Conservation (phyloP, 2,329 filamentous ascomycete species). For the Arthroderma sp. region DNA sequence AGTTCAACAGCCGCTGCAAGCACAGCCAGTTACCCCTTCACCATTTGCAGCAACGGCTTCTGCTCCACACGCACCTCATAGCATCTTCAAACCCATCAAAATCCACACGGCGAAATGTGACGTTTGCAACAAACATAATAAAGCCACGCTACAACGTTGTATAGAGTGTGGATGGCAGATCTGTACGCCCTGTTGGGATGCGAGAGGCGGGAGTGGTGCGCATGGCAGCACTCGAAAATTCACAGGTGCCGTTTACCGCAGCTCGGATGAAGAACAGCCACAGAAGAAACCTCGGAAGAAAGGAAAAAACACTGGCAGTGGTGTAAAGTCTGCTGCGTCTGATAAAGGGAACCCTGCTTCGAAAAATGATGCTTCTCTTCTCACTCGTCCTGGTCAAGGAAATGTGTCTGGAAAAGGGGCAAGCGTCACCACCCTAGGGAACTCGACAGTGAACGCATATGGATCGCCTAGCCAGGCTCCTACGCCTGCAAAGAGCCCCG, state of each 20-base stretch:
- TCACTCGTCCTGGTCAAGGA: not conserved
- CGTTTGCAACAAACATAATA: slow-evolving; percentile 25
- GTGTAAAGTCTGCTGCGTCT: not conserved
- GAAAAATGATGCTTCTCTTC: not conserved
- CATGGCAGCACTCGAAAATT: slow-evolving; percentile 15
- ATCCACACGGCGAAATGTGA: slow-evolving; percentile 31
- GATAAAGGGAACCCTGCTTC: not conserved
- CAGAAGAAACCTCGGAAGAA: not conserved
- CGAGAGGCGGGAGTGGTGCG: slow-evolving; percentile 14
- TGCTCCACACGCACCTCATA: slow-evolving; percentile 10
- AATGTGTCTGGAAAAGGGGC: not conserved
- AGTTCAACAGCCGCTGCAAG: not conserved
- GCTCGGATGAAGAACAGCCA: slow-evolving; percentile 4
- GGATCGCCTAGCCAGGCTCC: not conserved
- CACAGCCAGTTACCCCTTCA: not conserved
- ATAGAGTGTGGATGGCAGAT: slow-evolving; percentile 25
- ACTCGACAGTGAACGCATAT: not conserved
- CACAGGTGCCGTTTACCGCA: slow-evolving; percentile 11
- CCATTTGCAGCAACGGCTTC: not conserved
- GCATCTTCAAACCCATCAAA: slow-evolving; percentile 20
- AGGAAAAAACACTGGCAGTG: not conserved
- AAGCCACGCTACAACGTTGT: slow-evolving; percentile 25
- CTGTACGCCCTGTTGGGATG: slow-evolving; percentile 23
- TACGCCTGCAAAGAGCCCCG: not conserved
- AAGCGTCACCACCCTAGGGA: not conserved